Evolutionary conservation across 257 asterid genomes (phyloP).

Genomic region (Eucommia ulmoides): DNA sequence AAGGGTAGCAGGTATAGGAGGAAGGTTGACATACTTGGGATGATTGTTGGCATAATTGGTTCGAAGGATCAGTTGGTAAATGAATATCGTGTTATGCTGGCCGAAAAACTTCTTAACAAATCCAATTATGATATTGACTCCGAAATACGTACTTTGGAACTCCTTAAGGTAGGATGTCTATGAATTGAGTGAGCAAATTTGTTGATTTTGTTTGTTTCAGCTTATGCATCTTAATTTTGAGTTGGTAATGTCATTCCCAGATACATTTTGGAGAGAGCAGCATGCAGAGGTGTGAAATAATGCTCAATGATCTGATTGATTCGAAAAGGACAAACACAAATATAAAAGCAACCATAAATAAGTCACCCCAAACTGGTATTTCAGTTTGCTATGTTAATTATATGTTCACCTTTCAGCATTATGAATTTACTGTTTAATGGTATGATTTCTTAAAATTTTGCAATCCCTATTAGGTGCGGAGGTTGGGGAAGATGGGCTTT

Average conservation of each 20-base stretch:
- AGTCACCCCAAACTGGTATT: conserved; percentile 53
- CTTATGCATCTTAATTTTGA: conserved; percentile 4
- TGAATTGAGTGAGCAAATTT: too few relatives aligned
- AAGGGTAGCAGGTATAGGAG: conserved; percentile 74
- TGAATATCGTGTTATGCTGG: conserved; percentile 97
- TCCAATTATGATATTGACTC: conserved; percentile 89
- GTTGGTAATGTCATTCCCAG: conserved; percentile 24
- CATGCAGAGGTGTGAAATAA: conserved; percentile 97
- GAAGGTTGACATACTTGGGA: conserved; percentile 93
- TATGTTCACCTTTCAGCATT: conserved; percentile 8
- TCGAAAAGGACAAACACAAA: conserved; percentile 88
- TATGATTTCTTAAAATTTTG: too few relatives aligned
- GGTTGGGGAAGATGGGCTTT: conserved; percentile 35
- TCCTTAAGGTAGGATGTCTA: conserved; percentile 62
- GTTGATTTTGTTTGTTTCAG: conserved; percentile 6
- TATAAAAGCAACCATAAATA: conserved; percentile 63
- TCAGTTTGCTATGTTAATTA: conserved; percentile 2
- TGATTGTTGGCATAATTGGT: conserved; percentile 92
- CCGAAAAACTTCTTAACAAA: conserved; percentile 94
- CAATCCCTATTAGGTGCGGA: conserved; percentile 48
- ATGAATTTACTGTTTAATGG: too few relatives aligned
- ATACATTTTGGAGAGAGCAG: conserved; percentile 98
- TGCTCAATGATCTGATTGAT: conserved; percentile 94
- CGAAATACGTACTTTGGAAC: conserved; percentile 90
- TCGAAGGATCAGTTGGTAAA: conserved; percentile 96